Percentiles rank a stretch among this genome's conserved stretches.
These are phyloP conservation scores for Diaporthe destruens DNA, from an alignment of 2,329 filamentous ascomycete species.

Conservation along the genomic window DNA sequence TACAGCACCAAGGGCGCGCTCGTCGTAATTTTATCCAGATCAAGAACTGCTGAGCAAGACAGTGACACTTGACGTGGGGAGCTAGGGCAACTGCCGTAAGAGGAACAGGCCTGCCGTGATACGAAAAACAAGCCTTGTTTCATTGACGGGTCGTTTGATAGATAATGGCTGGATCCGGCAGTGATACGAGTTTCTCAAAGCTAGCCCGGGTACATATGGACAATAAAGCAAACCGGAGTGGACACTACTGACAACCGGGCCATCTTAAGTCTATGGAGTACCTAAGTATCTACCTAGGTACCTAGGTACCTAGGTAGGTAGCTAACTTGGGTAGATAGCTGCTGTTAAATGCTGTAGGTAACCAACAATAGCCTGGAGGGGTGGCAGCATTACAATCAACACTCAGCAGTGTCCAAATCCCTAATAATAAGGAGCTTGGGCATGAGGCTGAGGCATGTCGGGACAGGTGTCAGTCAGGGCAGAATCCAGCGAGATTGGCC, in stretches of 20 bases:
- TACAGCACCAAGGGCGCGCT: background rate
- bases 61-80: background rate
- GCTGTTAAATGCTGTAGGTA: background rate
- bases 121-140: slow-evolving; percentile 25
- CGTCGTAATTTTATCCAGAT: background rate
- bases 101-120: background rate
- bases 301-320: background rate
- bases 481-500: slow-evolving; percentile 11
- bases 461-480: slow-evolving; percentile 17
- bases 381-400: background rate
- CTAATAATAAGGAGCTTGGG: too few species aligned
- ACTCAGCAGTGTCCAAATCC: background rate
- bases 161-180: slow-evolving; percentile 15
- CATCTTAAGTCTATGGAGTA: too few species aligned
- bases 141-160: slow-evolving; percentile 8
- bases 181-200: slow-evolving; percentile 21
- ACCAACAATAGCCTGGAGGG: background rate
- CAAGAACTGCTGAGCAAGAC: background rate
- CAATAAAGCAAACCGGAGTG: background rate
- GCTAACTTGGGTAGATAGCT: too few species aligned
- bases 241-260: background rate
- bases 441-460: background rate
- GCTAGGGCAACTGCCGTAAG: background rate
- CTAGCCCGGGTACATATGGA: slow-evolving; percentile 11
- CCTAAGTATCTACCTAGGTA: background rate